Base-by-base conservation (phyloP, 495 filamentous ascomycete species). In the Eremomyces bilateralis region DNA sequence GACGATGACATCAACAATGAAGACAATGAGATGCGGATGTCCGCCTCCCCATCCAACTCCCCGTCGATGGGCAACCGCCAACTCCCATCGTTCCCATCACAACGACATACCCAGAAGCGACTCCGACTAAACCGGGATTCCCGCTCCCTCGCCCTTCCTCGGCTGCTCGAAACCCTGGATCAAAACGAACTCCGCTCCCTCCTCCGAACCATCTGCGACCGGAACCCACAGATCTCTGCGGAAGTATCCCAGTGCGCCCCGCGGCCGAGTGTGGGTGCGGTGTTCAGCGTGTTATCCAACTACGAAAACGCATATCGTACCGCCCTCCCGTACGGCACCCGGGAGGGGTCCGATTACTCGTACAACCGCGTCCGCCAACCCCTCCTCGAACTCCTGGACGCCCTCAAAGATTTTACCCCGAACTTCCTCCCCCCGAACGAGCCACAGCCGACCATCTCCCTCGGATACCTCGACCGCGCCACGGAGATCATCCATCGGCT, bases 371-470 rank as follows among this genome's bases (percentile, higher is more conserved):
- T 95, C 20, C 75, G 74, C 33, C 77, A 83, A 43, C 68, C 75
- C 25, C 65, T 97, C 2, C 57, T 67, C 19, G 71, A 77, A 16
- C 70, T 97, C 21, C 65, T 93, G 34, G 82, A 95, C 39, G 81
- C 88, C 30, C 62, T 97, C 35, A 72, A 71, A 46, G 88, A 97
- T 45, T 97, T 84, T 50, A 93, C 81, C 2, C 82, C 82, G 6
- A 82, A 93, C 51, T 97, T 88, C 45, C 71, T 97, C 3, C 90
- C 88, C 8, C 88, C 88, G 0, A 73, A 79, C 42, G 88, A 97
- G 53, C 54, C 70, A 3, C 85, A 93, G 49, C 57, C 76, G 6
- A 67, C 75, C 4, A 57, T 71, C 8, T 91, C 82, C 4, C 56
- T 97, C 40, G 72, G 69, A 38, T 97, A 79, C 47, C 67, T 97